Evolutionary conservation across 306 rosid species (phyloP).

Genomic region (Canavalia ensiformis): DNA sequence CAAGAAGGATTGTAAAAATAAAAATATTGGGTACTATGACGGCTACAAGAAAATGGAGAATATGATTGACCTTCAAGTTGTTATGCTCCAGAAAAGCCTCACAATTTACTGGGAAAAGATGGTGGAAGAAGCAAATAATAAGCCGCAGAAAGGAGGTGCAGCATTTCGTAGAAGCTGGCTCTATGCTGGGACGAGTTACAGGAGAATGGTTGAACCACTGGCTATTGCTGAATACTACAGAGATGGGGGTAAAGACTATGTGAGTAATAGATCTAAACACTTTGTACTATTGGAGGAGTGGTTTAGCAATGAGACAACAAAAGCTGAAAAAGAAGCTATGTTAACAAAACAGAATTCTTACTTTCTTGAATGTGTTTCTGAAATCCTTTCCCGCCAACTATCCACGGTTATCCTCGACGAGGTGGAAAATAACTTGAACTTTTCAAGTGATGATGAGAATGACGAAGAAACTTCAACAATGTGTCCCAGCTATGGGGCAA

Average conservation of each 20-base stretch:
- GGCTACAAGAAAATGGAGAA: conserved; percentile 48
- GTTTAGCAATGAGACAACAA: background rate
- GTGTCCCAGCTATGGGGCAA: conserved; percentile 55
- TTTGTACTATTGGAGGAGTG: conserved; percentile 56
- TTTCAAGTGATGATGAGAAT: background rate
- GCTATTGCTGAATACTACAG: conserved; percentile 62
- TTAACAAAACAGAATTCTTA: conserved; percentile 65
- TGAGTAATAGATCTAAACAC: conserved; percentile 53
- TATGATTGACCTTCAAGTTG: too few relatives aligned
- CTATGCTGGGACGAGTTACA: conserved; percentile 52
- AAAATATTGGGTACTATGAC: conserved; percentile 65
- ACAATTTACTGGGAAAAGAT: conserved; percentile 57
- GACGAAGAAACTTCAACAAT: background rate
- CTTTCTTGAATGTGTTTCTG: conserved; percentile 68
- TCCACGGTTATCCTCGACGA: conserved; percentile 14
- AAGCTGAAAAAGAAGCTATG: conserved; percentile 27
- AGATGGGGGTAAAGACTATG: background rate
- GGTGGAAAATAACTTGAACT: background rate
- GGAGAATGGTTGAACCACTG: conserved; percentile 75
- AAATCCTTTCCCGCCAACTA: conserved; percentile 48
- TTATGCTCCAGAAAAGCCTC: conserved; percentile 43
- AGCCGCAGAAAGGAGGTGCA: conserved; percentile 59
- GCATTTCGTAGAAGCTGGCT: conserved; percentile 49
- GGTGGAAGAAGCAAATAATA: conserved; percentile 62
- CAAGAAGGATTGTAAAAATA: conserved; percentile 51